phyloP scores from a whole-genome alignment of 2,329 filamentous ascomycete species.

The Capronia americana region DNA sequence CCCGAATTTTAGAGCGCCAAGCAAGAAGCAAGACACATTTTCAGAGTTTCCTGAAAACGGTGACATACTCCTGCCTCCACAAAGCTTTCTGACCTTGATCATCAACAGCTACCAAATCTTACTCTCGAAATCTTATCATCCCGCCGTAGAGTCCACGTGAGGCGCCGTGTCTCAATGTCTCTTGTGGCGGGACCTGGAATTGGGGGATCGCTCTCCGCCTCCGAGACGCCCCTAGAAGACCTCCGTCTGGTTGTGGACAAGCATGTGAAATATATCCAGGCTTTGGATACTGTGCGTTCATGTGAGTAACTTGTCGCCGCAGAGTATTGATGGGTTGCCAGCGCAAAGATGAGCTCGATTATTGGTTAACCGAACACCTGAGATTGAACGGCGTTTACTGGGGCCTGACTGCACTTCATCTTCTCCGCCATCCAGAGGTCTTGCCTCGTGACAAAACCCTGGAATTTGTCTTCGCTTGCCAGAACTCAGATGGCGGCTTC shows the following conservation, averaged over 20 bases:
- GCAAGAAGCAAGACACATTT: neutral
- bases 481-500: slow-evolving; percentile 87
- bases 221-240: slow-evolving; percentile 47
- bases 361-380: slow-evolving; percentile 96
- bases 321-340: slow-evolving; percentile 54
- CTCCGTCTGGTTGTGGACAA: slow-evolving; percentile 63
- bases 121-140: neutral
- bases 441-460: slow-evolving; percentile 82
- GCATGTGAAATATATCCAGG: slow-evolving; percentile 93
- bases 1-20: neutral
- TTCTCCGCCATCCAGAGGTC: slow-evolving; percentile 80
- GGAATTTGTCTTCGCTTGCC: slow-evolving; percentile 93
- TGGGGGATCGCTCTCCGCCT: slow-evolving; percentile 47
- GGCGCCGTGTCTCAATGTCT: slow-evolving; percentile 56
- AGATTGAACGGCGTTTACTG: slow-evolving; percentile 96
- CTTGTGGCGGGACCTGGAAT: slow-evolving; percentile 66
- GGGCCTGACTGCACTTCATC: slow-evolving; percentile 87
- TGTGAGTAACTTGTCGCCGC: slow-evolving; percentile 30
- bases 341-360: slow-evolving; percentile 93
- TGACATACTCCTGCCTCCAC: neutral
- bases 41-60: neutral
- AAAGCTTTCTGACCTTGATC: neutral
- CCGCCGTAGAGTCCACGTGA: neutral
- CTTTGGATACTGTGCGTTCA: slow-evolving; percentile 76
- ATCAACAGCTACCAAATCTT: neutral